These are phyloP conservation scores for Mortierella sp. DNA, from an alignment of 371 early-diverging fungal species.

Conservation along the genomic window DNA sequence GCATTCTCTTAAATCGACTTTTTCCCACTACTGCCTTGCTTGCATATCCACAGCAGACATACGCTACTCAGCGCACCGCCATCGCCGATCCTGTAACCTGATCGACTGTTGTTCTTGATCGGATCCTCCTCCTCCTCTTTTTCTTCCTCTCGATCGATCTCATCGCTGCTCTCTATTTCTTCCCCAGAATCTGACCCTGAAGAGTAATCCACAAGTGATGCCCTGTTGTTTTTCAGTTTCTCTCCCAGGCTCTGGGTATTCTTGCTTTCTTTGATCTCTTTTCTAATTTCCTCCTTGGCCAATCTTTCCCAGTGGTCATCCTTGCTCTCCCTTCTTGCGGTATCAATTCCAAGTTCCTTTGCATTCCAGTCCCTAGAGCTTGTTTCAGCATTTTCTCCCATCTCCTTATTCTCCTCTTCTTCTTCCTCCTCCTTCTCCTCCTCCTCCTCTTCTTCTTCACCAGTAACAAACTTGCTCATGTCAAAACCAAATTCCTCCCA, in stretches of 20 bases:
- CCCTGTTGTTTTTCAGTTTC: background rate
- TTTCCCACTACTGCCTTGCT: constrained; percentile 17
- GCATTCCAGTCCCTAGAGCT: background rate
- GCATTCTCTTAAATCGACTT: background rate
- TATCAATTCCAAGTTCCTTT: background rate
- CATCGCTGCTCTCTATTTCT: background rate
- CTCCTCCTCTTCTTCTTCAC: constrained; percentile 21
- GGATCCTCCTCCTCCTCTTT: background rate
- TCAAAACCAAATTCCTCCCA: constrained; percentile 62
- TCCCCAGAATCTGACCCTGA: constrained; percentile 37
- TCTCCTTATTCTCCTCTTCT: constrained; percentile 10
- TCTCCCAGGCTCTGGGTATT: background rate
- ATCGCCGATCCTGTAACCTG: constrained; percentile 26
- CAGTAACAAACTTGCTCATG: constrained; percentile 55
- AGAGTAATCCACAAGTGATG: constrained; percentile 40
- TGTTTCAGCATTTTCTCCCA: background rate
- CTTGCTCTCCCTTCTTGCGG: background rate
- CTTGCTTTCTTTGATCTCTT: background rate
- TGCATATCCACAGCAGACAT: constrained; percentile 43
- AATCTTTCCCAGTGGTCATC: constrained; percentile 14
- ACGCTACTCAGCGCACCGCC: constrained; percentile 48
- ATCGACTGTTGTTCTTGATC: background rate
- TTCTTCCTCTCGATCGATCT: background rate
- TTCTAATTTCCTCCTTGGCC: constrained; percentile 13
- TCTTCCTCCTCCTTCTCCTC: constrained; percentile 32